Percentiles rank a stretch among this genome's conserved stretches.
Conservation (phyloP, 768 basidiomycete species). For the Lactarius sp. region DNA sequence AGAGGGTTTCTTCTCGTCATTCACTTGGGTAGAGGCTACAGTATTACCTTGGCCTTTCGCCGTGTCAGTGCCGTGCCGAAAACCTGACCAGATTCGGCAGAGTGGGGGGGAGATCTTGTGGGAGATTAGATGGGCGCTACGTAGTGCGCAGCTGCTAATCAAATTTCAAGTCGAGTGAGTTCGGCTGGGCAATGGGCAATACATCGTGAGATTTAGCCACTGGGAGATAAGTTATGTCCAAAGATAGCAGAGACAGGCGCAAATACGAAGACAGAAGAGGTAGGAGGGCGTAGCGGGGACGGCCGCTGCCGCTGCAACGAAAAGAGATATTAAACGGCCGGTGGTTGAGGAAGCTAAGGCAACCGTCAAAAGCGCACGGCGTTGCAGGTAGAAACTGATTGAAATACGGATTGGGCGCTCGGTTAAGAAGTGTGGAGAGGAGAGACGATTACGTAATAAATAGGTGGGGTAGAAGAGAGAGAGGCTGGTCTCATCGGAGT, state of each 20-base stretch:
- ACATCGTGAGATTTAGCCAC: not conserved
- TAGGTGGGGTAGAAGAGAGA: no score
- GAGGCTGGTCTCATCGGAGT: no score
- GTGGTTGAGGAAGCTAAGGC: not conserved
- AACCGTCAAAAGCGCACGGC: not conserved
- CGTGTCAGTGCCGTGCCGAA: not conserved
- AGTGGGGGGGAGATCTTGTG: not conserved
- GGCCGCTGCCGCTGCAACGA: not conserved
- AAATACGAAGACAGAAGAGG: not conserved
- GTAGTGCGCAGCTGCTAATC: not conserved
- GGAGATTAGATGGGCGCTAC: not conserved
- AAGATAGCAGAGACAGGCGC: not conserved
- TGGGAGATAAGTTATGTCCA: not conserved
- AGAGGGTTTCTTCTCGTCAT: no score
- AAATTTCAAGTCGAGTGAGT: not conserved
- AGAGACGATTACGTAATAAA: no score
- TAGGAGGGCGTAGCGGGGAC: no score
- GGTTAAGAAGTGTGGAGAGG: no score
- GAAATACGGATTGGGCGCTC: not conserved
- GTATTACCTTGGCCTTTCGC: not conserved
- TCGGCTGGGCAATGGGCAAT: not conserved
- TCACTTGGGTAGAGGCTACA: not conserved
- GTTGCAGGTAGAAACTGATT: no score
- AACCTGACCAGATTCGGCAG: not conserved
- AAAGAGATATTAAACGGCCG: not conserved